Conservation (phyloP, 805 yeast species). For the Isabelozyma gotoi region DNA sequence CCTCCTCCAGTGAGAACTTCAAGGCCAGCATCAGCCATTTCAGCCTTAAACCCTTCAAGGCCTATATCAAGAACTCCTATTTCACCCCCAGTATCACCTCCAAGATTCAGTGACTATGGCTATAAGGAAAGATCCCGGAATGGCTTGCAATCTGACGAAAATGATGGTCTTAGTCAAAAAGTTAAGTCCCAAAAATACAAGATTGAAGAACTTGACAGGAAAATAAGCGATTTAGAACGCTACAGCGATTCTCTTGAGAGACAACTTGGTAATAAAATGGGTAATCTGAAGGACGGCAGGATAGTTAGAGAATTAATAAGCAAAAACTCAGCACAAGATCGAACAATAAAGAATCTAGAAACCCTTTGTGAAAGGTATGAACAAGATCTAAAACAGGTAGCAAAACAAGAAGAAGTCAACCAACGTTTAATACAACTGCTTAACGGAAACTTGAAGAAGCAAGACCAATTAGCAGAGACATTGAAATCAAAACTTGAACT, state of each 20-base stretch:
- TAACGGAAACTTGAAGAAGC: constrained; percentile 14
- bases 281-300: constrained; percentile 2
- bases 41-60: background rate
- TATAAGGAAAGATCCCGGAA: background rate
- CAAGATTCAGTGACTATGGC: constrained; percentile 3
- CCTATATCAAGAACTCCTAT: background rate
- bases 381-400: constrained; percentile 11
- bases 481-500: constrained; percentile 15
- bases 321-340: constrained; percentile 16
- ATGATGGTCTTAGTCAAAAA: constrained; percentile 3
- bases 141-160: constrained; percentile 9
- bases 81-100: constrained; percentile 9
- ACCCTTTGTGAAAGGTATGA: constrained; percentile 16
- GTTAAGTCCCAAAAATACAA: constrained; percentile 5
- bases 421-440: constrained; percentile 10
- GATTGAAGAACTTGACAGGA: constrained; percentile 17
- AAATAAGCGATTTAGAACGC: constrained; percentile 12
- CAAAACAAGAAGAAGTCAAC: constrained; percentile 8
- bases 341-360: constrained; percentile 15
- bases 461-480: constrained; percentile 17
- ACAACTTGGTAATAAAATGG: constrained; percentile 5
- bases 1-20: background rate
- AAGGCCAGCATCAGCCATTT: background rate
- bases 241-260: constrained; percentile 16
- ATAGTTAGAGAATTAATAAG: constrained; percentile 11